These are phyloP conservation scores for Lomentospora prolificans DNA, from an alignment of 2,329 filamentous ascomycete species.

Conservation along the genomic window DNA sequence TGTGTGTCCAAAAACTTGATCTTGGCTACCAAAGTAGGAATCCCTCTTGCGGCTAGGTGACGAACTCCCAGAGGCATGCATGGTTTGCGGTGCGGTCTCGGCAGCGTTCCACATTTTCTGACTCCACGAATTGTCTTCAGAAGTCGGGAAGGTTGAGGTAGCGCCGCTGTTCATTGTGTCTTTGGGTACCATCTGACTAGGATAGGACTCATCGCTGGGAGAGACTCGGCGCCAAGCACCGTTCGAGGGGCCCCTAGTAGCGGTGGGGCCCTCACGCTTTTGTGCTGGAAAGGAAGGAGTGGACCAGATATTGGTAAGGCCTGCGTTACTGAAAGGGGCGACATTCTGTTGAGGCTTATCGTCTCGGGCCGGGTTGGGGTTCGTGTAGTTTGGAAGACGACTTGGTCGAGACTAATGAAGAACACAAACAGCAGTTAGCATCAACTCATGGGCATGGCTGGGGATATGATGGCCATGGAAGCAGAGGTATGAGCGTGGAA, in stretches of 20 bases:
- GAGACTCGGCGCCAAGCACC: background rate
- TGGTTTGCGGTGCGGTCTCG: background rate
- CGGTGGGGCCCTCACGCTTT: background rate
- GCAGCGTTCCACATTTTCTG: constrained; percentile 3
- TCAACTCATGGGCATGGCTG: background rate
- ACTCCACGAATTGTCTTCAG: background rate
- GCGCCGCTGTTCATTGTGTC: background rate
- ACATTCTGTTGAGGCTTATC: background rate
- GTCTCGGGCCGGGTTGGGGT: background rate
- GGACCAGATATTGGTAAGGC: background rate
- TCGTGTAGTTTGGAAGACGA: constrained; percentile 1
- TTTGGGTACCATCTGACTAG: background rate
- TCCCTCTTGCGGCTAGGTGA: constrained; percentile 1
- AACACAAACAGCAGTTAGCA: background rate
- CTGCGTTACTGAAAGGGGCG: background rate
- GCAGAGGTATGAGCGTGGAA: background rate
- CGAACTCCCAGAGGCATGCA: background rate
- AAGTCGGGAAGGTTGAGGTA: background rate
- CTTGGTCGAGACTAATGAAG: background rate
- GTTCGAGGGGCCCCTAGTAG: background rate
- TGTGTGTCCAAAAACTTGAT: background rate
- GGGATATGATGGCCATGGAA: background rate
- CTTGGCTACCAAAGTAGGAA: background rate
- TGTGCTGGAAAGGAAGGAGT: background rate
- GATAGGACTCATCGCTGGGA: background rate